phyloP scores from a whole-genome alignment of 208 protist genomes.

The Leishmania tropica region DNA sequence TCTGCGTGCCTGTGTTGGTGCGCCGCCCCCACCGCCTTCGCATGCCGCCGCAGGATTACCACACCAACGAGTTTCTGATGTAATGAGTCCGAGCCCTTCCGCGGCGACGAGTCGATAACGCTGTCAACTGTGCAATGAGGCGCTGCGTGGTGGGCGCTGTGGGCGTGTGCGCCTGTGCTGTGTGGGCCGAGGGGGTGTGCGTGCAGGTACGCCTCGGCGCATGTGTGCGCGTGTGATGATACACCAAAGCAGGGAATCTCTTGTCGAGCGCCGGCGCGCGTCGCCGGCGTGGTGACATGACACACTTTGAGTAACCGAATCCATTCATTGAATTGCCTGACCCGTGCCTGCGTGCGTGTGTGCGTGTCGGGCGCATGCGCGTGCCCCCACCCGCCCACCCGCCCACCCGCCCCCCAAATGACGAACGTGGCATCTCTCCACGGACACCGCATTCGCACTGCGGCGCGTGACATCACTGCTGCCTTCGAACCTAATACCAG shows the following conservation, averaged over 20 bases:
- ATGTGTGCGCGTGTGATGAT: slow-evolving; percentile 18
- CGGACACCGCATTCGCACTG: slow-evolving; percentile 14
- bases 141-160: too few relatives aligned
- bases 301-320: slow-evolving; percentile 40
- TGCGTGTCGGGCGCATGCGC: not conserved
- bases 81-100: too few relatives aligned
- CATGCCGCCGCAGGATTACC: too few relatives aligned
- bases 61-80: too few relatives aligned
- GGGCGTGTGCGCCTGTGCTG: too few relatives aligned
- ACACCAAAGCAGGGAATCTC: slow-evolving; percentile 48
- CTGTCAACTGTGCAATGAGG: too few relatives aligned
- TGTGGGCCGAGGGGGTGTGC: too few relatives aligned
- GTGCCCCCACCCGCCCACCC: not conserved
- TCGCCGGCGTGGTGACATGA: slow-evolving; percentile 39
- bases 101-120: too few relatives aligned
- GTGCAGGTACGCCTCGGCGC: not conserved
- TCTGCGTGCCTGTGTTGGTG: too few relatives aligned
- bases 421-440: slow-evolving; percentile 20
- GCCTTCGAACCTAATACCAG: not conserved
- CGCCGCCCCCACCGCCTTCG: too few relatives aligned
- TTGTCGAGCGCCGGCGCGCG: slow-evolving; percentile 36
- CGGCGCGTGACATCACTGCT: slow-evolving; percentile 9
- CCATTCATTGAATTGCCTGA: slow-evolving; percentile 25
- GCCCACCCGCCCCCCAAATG: slow-evolving; percentile 1
- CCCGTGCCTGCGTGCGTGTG: slow-evolving; percentile 8